Base-by-base conservation (phyloP, 2,329 filamentous ascomycete genomes). In the Ophiostoma quercus region DNA sequence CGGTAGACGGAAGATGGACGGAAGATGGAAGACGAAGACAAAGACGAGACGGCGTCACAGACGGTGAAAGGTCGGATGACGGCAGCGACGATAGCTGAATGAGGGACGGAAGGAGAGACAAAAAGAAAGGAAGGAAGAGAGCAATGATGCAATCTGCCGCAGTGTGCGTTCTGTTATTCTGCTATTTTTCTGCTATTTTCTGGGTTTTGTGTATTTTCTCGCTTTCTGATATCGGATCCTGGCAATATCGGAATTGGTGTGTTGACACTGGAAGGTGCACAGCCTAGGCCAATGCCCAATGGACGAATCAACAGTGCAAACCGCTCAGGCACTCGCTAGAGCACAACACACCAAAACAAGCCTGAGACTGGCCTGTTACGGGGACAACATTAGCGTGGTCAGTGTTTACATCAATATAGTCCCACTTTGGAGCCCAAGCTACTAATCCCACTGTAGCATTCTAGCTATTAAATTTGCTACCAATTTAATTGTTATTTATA, bases 321-420 rank as follows among this genome's bases (percentile, higher is more conserved):
- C 62, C 32, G 62, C 34, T 37, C 34, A 39, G 14, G 29, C 25
- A 16, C 60, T 19, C 43, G 57, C 66, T 41, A n/a, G 43, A 47
- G 43, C 16, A n/a, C 43, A 47, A 4, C 43, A 65, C 34, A 51
- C 47, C 43, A 68, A 57, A 57, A 47, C 43, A 69, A 69, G n/a
- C 37, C 39, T 43, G 25, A 57, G n/a, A 57, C n/a, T 25, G 47
- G 32, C 34, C 25, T 71, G 72, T 74, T 73, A 74, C 72, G 73
- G 73, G 73, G 73, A 66, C 71, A 74, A 72, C 71, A 71, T 39
- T 74, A 74, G 73, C 72, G 72, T 47, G 63, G 9, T 19, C 25
- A 32, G 34, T 37, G 62, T 39, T 39, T 34, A 62, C 57, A 62
- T 32, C 51, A 25, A 57, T 12, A 22, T 7, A 25, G 51, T 3